These are phyloP conservation scores for Annulohypoxylon bovei DNA, from an alignment of 495 filamentous ascomycete genomes.

Conservation along the genomic window DNA sequence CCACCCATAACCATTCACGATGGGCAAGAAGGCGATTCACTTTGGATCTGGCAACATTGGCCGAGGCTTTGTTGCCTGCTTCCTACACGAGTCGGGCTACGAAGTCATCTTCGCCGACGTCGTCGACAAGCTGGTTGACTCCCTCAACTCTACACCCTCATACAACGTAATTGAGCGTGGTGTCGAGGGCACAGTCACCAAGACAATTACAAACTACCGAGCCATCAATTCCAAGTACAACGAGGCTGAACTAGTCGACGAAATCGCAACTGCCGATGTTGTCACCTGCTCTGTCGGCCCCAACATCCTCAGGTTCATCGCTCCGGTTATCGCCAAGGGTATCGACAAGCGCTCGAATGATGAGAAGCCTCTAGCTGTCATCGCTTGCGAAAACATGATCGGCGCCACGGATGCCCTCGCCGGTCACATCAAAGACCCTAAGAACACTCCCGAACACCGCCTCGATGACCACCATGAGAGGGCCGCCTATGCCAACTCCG, in stretches of 20 bases:
- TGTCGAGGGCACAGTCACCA: conserved; percentile 79
- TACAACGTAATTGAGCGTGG: conserved; percentile 96
- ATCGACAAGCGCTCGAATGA: conserved; percentile 75
- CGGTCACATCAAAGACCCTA: conserved; percentile 77
- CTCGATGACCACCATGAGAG: conserved; percentile 69
- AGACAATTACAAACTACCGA: conserved; percentile 89
- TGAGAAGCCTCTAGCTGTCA: conserved; percentile 82
- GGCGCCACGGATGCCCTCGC: conserved; percentile 87
- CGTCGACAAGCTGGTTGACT: conserved; percentile 78
- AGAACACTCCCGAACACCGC: conserved; percentile 69
- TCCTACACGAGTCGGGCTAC: conserved; percentile 87
- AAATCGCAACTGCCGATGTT: conserved; percentile 85
- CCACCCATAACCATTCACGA: conserved; percentile 44
- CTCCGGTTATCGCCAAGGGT: conserved; percentile 90
- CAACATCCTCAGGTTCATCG: conserved; percentile 94
- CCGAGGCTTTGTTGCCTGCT: conserved; percentile 66
- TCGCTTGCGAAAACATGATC: conserved; percentile 98
- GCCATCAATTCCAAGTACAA: conserved; percentile 93
- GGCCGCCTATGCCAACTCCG: conserved; percentile 91
- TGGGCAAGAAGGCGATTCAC: conserved; percentile 86
- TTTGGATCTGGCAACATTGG: conserved; percentile 95
- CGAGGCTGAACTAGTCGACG: conserved; percentile 78
- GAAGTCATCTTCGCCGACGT: conserved; percentile 97
- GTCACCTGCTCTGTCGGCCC: conserved; percentile 98
- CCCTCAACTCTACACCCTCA: conserved; percentile 74